Conservation (phyloP, 73 alveolate genomes). For the Effrenium voratum region DNA sequence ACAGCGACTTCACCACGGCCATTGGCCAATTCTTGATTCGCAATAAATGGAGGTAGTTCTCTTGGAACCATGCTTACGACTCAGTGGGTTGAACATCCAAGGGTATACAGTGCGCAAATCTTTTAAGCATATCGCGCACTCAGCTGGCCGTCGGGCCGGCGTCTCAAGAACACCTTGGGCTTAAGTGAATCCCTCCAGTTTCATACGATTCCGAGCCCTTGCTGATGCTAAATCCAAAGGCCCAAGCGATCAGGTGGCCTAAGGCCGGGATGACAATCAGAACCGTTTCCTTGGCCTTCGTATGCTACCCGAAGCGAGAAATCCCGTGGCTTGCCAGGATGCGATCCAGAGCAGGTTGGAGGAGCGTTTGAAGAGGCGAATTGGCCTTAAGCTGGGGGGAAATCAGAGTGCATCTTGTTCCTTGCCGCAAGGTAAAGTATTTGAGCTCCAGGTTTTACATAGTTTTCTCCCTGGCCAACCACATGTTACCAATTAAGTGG, state of each 20-base stretch:
- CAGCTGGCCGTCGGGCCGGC: neutral
- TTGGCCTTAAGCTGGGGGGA: neutral
- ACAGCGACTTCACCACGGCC: neutral
- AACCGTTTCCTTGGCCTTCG: neutral
- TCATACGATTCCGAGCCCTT: neutral
- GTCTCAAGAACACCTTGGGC: too few relatives aligned
- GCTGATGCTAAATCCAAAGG: neutral
- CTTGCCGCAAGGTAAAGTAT: neutral
- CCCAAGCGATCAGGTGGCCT: neutral
- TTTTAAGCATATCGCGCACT: neutral
- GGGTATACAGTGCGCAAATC: neutral
- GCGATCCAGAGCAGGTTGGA: constrained; percentile 79
- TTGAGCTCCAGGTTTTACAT: neutral
- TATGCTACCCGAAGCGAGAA: neutral
- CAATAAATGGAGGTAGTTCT: neutral
- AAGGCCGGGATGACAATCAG: neutral
- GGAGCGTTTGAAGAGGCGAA: constrained; percentile 81
- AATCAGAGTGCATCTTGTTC: neutral
- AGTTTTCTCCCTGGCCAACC: neutral
- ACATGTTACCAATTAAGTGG: neutral
- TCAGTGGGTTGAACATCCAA: neutral
- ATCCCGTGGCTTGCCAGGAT: neutral
- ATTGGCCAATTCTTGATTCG: neutral
- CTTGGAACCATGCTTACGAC: neutral
- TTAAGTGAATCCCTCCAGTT: too few relatives aligned